phyloP scores from a whole-genome alignment of 2,329 filamentous ascomycete species.

The Talaromyces islandicus region DNA sequence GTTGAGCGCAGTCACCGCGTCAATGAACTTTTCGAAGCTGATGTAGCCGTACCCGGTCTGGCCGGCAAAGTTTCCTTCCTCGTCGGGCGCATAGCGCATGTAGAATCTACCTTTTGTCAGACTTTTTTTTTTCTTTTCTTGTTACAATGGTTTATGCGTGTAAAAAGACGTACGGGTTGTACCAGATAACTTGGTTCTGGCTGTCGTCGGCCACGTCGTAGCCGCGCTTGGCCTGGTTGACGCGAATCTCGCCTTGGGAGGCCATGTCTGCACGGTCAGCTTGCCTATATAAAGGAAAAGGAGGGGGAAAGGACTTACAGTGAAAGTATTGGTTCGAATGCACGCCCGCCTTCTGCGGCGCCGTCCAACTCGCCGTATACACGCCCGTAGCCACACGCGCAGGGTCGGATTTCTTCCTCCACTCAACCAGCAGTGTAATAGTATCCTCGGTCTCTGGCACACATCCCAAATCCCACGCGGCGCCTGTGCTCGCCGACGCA shows the following conservation, averaged over 20 bases:
- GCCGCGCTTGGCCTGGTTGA: constrained; percentile 89
- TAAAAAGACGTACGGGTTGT: constrained; percentile 63
- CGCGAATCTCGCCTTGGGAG: constrained; percentile 72
- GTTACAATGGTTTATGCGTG: no score
- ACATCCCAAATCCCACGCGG: constrained; percentile 73
- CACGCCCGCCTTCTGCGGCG: constrained; percentile 86
- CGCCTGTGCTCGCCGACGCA: constrained; percentile 74
- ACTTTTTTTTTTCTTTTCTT: background rate
- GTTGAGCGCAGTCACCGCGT: constrained; percentile 74
- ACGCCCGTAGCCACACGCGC: constrained; percentile 74
- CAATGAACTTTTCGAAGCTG: constrained; percentile 92
- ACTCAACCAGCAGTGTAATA: constrained; percentile 83
- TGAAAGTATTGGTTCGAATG: constrained; percentile 97
- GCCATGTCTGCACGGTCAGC: constrained; percentile 55
- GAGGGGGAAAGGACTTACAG: constrained; percentile 38
- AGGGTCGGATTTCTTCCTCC: constrained; percentile 66
- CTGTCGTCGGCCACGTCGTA: constrained; percentile 91
- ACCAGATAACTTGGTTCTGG: constrained; percentile 63
- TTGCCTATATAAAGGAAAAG: background rate
- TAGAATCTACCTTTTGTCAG: constrained; percentile 55
- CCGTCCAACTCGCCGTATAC: constrained; percentile 92
- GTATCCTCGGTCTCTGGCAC: constrained; percentile 81
- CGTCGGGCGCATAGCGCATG: constrained; percentile 90
- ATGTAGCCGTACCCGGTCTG: constrained; percentile 91
- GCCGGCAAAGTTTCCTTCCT: constrained; percentile 89